Evolutionary conservation across 331 rosid species (phyloP).

Genomic region (Quercus tomentella): DNA sequence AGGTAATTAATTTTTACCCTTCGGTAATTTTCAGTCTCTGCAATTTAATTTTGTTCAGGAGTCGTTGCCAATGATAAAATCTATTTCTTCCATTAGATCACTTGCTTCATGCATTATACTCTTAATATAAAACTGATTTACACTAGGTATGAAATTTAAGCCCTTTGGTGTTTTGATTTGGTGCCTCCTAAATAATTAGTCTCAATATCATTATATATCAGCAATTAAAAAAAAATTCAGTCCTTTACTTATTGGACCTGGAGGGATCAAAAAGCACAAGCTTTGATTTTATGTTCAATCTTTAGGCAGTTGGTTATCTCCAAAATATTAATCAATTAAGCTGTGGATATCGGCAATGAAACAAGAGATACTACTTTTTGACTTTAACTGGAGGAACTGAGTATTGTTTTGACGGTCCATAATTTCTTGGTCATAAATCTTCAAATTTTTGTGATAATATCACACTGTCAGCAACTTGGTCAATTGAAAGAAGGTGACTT

Average conservation of each 20-base stretch:
- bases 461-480: not conserved
- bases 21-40: not conserved
- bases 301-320: not conserved
- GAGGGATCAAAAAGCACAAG: not conserved
- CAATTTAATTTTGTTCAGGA: slow-evolving; percentile 2
- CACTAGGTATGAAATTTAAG: not conserved
- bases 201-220: not conserved
- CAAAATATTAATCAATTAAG: not conserved
- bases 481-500: not conserved
- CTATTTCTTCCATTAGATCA: not conserved
- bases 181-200: not conserved
- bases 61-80: not conserved
- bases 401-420: not conserved
- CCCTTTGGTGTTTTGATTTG: not conserved
- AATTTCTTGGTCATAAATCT: not conserved
- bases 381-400: not conserved
- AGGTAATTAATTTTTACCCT: slow-evolving; percentile 40
- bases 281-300: not conserved
- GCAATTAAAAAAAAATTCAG: not conserved
- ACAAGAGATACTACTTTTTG: not conserved
- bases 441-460: not conserved
- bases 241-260: not conserved
- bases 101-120: too few species aligned
- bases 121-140: not conserved
- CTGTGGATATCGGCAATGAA: not conserved